These are phyloP conservation scores for Eurotiales sp. DNA, from an alignment of 2,329 filamentous ascomycete genomes.

Conservation along the genomic window DNA sequence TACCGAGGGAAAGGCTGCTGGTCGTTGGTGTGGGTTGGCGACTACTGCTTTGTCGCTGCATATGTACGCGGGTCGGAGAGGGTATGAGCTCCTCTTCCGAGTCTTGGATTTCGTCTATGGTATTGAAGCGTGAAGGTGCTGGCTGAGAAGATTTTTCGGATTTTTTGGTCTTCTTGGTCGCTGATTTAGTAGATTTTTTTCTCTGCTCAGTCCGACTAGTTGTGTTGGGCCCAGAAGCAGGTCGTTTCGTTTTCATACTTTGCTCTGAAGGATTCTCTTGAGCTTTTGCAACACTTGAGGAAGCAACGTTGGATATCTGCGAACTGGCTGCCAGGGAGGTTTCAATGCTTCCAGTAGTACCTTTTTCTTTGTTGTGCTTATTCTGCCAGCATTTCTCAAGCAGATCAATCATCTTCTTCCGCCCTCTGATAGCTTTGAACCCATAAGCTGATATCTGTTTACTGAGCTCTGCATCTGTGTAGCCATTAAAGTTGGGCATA, in stretches of 20 bases:
- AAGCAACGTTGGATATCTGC: not conserved
- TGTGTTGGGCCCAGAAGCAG: slow-evolving; percentile 24
- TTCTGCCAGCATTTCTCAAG: slow-evolving; percentile 69
- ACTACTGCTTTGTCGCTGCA: slow-evolving; percentile 8
- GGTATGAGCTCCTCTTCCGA: slow-evolving; percentile 32
- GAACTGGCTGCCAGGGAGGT: not conserved
- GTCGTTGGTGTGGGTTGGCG: slow-evolving; percentile 2
- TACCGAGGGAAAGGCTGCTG: not conserved
- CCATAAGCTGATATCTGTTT: slow-evolving; percentile 62
- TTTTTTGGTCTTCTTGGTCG: not conserved
- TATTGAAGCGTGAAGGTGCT: slow-evolving; percentile 13
- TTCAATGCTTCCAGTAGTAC: not conserved
- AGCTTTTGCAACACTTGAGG: not conserved
- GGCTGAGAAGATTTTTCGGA: slow-evolving; percentile 6
- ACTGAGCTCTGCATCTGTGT: slow-evolving; percentile 60
- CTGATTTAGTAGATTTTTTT: not conserved
- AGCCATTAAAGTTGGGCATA: slow-evolving; percentile 58
- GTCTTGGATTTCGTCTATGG: slow-evolving; percentile 36
- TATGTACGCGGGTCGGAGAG: slow-evolving; percentile 27
- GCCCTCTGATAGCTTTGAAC: slow-evolving; percentile 68
- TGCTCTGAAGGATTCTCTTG: not conserved
- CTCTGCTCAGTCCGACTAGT: not conserved
- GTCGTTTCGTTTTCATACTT: slow-evolving; percentile 22
- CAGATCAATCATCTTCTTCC: slow-evolving; percentile 66
- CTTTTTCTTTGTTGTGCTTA: slow-evolving; percentile 37